Conservation (phyloP, 139 green algal genomes). For the Auxenochlorella pyrenoidosa region DNA sequence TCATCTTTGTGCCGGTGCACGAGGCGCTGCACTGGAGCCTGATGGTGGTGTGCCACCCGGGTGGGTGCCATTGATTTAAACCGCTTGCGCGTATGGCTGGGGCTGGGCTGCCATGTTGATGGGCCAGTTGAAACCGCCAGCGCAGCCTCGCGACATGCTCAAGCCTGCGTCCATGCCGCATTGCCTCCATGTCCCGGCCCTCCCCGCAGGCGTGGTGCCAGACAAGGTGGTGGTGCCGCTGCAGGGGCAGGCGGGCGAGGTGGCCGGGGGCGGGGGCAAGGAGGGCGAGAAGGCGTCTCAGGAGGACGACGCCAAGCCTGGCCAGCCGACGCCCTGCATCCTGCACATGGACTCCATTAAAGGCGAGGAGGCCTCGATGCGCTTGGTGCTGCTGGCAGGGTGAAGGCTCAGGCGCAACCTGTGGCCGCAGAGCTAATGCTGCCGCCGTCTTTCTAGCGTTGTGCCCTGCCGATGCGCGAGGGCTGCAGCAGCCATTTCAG, state of each 20-base stretch:
- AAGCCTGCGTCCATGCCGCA: too few relatives aligned
- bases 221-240: too few relatives aligned
- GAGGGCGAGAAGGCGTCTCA: not conserved
- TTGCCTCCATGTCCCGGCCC: not conserved
- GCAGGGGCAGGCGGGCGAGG: not conserved
- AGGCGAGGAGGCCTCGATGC: not conserved
- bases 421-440: too few relatives aligned
- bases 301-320: not conserved
- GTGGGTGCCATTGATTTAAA: too few relatives aligned
- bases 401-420: too few relatives aligned
- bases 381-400: too few relatives aligned
- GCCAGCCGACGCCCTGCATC: conserved; percentile 62
- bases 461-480: too few relatives aligned
- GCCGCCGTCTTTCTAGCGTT: too few relatives aligned
- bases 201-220: not conserved
- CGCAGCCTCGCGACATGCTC: too few relatives aligned
- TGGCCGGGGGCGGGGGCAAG: not conserved
- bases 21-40: conserved; percentile 91
- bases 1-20: conserved; percentile 93
- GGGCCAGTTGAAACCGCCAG: too few relatives aligned
- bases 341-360: conserved; percentile 79
- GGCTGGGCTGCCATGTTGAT: too few relatives aligned
- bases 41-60: conserved; percentile 86
- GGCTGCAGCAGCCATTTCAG: too few relatives aligned
- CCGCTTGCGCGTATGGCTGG: not conserved